Conservation (phyloP, 108 stramenopile species). For the Fragilariopsis cylindrus region DNA sequence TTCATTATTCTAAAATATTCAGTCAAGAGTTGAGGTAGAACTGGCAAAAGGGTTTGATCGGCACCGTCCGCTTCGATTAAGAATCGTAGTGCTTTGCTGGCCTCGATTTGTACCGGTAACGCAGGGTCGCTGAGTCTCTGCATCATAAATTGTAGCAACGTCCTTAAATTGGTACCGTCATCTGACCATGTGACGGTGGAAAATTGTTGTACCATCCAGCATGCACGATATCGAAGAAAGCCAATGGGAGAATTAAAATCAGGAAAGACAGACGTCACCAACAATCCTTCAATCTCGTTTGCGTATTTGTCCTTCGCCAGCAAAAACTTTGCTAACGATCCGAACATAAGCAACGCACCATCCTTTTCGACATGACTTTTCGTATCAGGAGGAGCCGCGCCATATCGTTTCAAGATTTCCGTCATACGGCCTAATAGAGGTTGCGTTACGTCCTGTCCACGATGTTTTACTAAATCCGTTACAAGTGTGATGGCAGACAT, state of each 20-base stretch:
- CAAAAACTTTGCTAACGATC: conserved; percentile 80
- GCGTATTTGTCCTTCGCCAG: conserved; percentile 83
- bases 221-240: conserved; percentile 91
- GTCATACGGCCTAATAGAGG: conserved; percentile 80
- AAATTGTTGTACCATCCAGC: conserved; percentile 95
- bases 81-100: conserved; percentile 90
- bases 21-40: conserved; percentile 90
- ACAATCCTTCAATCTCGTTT: conserved; percentile 77
- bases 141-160: conserved; percentile 65
- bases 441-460: conserved; percentile 90
- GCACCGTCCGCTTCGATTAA: conserved; percentile 91
- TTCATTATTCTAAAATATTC: conserved; percentile 98
- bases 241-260: conserved; percentile 91
- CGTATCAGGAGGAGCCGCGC: conserved; percentile 55
- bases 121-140: conserved; percentile 90
- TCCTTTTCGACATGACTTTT: conserved; percentile 93
- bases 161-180: conserved; percentile 73
- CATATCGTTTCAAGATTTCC: conserved; percentile 82
- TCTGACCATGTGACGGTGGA: conserved; percentile 72
- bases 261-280: conserved; percentile 91
- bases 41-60: conserved; percentile 83
- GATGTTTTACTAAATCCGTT: conserved; percentile 89
- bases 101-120: conserved; percentile 97
- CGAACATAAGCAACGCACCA: conserved; percentile 88
- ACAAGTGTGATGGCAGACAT: conserved; percentile 93